Evolutionary conservation across 257 asterid species (phyloP), one percentile per base, ranked within the genome.

Genomic region (Coffea canephora): DNA sequence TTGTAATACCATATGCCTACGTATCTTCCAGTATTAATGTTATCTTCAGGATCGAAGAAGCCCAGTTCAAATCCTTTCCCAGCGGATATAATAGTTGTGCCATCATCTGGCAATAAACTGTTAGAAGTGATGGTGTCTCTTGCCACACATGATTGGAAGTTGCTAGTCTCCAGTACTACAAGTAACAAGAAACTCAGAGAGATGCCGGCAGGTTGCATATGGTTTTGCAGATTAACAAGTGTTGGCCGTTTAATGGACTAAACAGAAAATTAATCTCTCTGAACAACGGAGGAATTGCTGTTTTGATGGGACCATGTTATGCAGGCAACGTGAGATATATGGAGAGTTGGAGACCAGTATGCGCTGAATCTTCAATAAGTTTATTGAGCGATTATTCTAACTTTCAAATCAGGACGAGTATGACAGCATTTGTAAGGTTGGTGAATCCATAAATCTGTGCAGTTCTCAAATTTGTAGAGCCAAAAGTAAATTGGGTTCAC

Each of bases 1-100:
- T 52, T 10, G 72, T 70, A 39, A 77, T 88, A 88, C 92, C 91
- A 90, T 76, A 90, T 78, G 15, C 92, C 94, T 8, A 88, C 82
- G 59, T 78, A 90, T 61, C 11, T 83, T 5, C n/a, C 36, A 6
- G 36, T 39, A 14, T 27, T 21, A 27, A 19, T 7, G 23, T 31
- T 62, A 0, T 36, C 81, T 11, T 76, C 78, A 66, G 84, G 72
- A 67, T 75, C n/a, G 23, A 84, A 90, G 77, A 88, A 86, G 41
- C 92, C 92, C 43, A 90, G 82, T 39, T 87, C 89, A 43, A 88
- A 90, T 62, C 0, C 80, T 31, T 50, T 70, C 41, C 86, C 89
- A 49, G 77, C 79, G 41, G 92, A 90, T 21, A 88, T 80, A 39
- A 90, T 79, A 15, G 89, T 85, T 71, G 73, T 81, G 5, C 34